Percentiles rank a stretch among this genome's conserved stretches.
phyloP scores from a whole-genome alignment of 2,329 filamentous ascomycete genomes.

The Torrubiella hemipterigena region DNA sequence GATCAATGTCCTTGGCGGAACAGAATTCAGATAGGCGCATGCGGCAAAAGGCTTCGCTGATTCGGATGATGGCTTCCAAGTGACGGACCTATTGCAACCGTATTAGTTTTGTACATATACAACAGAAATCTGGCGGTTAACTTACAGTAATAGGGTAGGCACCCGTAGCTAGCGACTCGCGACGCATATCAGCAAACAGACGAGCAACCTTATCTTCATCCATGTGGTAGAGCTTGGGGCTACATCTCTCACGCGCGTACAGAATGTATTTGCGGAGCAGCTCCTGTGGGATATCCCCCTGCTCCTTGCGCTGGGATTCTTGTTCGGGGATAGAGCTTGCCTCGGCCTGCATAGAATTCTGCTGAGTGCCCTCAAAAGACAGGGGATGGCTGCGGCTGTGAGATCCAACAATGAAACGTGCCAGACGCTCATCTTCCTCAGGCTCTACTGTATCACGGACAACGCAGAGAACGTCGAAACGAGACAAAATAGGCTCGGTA shows the following conservation, averaged over 20 bases:
- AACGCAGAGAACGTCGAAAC: slow-evolving; percentile 95
- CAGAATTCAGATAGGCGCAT: slow-evolving; percentile 98
- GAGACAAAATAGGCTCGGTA: slow-evolving; percentile 92
- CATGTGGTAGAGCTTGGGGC: slow-evolving; percentile 91
- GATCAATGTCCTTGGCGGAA: slow-evolving; percentile 80
- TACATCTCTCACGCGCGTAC: slow-evolving; percentile 80
- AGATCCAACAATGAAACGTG: slow-evolving; percentile 87
- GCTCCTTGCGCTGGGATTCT: slow-evolving; percentile 18
- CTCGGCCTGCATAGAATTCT: slow-evolving; percentile 53
- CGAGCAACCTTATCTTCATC: slow-evolving; percentile 94
- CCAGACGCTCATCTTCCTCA: slow-evolving; percentile 80
- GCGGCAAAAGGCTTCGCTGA: slow-evolving; percentile 86
- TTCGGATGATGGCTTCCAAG: slow-evolving; percentile 93
- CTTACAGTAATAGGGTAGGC: slow-evolving; percentile 96
- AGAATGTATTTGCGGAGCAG: slow-evolving; percentile 92
- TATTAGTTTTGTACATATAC: not conserved
- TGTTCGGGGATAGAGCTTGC: slow-evolving; percentile 32
- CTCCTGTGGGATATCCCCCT: slow-evolving; percentile 77
- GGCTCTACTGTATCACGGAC: slow-evolving; percentile 94
- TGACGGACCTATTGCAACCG: slow-evolving; percentile 63
- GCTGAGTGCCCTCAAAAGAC: slow-evolving; percentile 42
- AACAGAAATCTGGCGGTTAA: slow-evolving; percentile 9
- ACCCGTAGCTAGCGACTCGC: slow-evolving; percentile 84
- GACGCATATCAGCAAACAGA: slow-evolving; percentile 90
- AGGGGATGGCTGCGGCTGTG: slow-evolving; percentile 81